phyloP scores from a whole-genome alignment of 768 basidiomycete genomes.

The Boletus tomentosulus region DNA sequence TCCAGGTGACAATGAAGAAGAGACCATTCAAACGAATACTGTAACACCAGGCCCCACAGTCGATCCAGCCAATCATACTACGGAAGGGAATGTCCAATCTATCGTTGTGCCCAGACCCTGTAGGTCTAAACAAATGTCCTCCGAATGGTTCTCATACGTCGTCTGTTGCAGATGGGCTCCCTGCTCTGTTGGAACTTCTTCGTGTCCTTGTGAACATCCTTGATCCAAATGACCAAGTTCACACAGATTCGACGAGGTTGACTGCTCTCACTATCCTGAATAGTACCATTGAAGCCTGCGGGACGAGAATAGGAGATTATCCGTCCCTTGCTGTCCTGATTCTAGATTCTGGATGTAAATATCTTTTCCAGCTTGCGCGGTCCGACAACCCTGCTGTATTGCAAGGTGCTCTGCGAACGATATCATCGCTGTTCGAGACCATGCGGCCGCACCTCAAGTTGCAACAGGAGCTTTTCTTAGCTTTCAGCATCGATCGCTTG shows the following conservation, averaged over 20 bases:
- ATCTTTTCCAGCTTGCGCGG: constrained; percentile 92
- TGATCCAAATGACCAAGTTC: constrained; percentile 90
- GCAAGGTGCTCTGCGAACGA: constrained; percentile 76
- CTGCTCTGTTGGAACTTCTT: constrained; percentile 87
- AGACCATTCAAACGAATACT: background rate
- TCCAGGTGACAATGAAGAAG: constrained; percentile 10
- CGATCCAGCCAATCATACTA: background rate
- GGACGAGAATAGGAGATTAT: constrained; percentile 68
- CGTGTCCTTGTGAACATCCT: constrained; percentile 93
- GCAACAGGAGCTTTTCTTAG: constrained; percentile 92
- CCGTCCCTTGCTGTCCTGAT: constrained; percentile 74
- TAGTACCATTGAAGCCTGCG: constrained; percentile 81
- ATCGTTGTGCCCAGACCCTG: constrained; percentile 20
- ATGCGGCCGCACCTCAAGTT: constrained; percentile 84
- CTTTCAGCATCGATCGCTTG: constrained; percentile 90
- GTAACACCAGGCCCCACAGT: background rate
- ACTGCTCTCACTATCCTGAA: constrained; percentile 86
- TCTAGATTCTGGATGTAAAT: constrained; percentile 90
- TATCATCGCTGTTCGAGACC: constrained; percentile 83
- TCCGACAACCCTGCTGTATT: constrained; percentile 82
- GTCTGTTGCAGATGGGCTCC: constrained; percentile 66
- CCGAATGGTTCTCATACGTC: background rate
- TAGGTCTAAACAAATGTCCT: constrained; percentile 5
- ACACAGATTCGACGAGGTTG: constrained; percentile 93
- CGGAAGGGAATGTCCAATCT: constrained; percentile 34